Conservation (phyloP, 441 rosid genomes). For the Codiaeum variegatum region DNA sequence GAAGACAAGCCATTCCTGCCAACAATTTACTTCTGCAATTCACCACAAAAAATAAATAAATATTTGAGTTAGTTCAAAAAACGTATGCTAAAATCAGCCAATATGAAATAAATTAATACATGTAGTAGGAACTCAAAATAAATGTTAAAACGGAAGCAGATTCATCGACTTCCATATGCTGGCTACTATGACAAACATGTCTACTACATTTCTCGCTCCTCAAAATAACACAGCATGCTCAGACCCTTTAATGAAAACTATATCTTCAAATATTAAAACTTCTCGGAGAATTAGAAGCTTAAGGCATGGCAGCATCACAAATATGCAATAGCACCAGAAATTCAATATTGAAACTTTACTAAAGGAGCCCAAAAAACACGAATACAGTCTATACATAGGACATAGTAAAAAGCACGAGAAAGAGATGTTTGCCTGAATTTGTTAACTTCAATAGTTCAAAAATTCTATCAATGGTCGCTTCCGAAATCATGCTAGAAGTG, state of each 20-base stretch:
- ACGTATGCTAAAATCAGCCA: background rate
- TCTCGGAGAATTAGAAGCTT: background rate
- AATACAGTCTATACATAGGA: background rate
- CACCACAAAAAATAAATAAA: constrained; percentile 15
- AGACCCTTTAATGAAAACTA: background rate
- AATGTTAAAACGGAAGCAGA: background rate
- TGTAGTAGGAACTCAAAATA: background rate
- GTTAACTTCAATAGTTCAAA: constrained; percentile 85
- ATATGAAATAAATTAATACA: constrained; percentile 8
- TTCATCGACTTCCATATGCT: background rate
- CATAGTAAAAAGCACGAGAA: constrained; percentile 24
- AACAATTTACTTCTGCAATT: constrained; percentile 84
- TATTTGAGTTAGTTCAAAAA: constrained; percentile 1
- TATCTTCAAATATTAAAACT: background rate
- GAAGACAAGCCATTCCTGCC: constrained; percentile 99
- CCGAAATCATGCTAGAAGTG: constrained; percentile 89
- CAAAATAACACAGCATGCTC: background rate
- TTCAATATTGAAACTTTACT: constrained; percentile 2
- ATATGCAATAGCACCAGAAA: constrained; percentile 9
- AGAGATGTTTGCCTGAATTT: constrained; percentile 72
- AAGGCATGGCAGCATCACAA: background rate
- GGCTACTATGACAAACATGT: background rate
- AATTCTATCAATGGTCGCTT: constrained; percentile 88
- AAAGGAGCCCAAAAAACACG: background rate
- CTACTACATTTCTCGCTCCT: background rate